phyloP scores from a whole-genome alignment of 2,329 filamentous ascomycete species.

The Penicillium capsulatum region DNA sequence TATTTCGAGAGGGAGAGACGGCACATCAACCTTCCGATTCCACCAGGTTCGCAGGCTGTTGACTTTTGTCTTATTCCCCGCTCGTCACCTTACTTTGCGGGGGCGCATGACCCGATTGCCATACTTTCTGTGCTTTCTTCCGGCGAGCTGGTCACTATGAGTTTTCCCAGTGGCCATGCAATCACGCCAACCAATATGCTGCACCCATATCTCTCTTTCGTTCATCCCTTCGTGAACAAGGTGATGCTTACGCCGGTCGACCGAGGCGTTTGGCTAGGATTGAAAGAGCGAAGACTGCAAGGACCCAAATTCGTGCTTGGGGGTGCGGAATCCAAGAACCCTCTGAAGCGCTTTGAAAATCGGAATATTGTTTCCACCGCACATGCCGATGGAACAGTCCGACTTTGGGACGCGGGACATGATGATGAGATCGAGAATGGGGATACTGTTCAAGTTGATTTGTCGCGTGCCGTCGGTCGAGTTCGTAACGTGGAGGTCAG shows the following conservation, averaged over 20 bases:
- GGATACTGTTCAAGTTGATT: slow-evolving; percentile 74
- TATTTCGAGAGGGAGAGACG: slow-evolving; percentile 75
- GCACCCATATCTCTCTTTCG: slow-evolving; percentile 78
- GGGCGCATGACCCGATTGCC: slow-evolving; percentile 86
- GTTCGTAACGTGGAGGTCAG: slow-evolving; percentile 72
- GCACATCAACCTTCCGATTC: slow-evolving; percentile 67
- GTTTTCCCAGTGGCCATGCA: slow-evolving; percentile 85
- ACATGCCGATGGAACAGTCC: slow-evolving; percentile 86
- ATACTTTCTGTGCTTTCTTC: slow-evolving; percentile 74
- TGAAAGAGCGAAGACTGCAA: slow-evolving; percentile 76
- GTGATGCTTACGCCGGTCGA: slow-evolving; percentile 69
- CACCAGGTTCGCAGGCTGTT: slow-evolving; percentile 69
- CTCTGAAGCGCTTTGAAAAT: slow-evolving; percentile 71
- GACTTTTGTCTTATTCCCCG: slow-evolving; percentile 83
- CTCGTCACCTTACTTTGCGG: slow-evolving; percentile 75
- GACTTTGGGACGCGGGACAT: slow-evolving; percentile 88
- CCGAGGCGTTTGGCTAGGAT: slow-evolving; percentile 78
- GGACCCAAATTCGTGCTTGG: slow-evolving; percentile 76
- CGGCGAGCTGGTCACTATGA: slow-evolving; percentile 83
- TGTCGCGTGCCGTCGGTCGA: slow-evolving; percentile 76
- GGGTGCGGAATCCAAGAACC: slow-evolving; percentile 66
- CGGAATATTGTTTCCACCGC: slow-evolving; percentile 81
- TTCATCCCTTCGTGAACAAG: slow-evolving; percentile 81
- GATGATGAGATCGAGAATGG: slow-evolving; percentile 91
- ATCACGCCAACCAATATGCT: slow-evolving; percentile 91